Evolutionary conservation across 2,329 filamentous ascomycete species (phyloP).

Genomic region (Trichophaea hybrida): DNA sequence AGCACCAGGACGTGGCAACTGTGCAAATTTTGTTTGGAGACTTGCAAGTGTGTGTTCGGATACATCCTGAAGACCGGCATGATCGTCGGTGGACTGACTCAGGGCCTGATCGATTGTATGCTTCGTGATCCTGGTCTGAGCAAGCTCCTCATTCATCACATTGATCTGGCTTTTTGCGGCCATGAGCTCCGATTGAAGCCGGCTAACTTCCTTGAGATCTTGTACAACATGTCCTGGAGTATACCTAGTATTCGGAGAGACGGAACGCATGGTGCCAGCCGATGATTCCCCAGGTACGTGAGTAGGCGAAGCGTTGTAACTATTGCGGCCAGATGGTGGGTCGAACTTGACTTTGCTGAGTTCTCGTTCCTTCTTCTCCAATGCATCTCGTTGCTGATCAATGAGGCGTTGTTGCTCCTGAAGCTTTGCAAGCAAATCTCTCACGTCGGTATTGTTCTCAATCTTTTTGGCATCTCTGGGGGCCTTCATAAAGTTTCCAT

Average conservation of each 20-base stretch:
- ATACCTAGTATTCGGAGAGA: slow-evolving; percentile 32
- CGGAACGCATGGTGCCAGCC: slow-evolving; percentile 40
- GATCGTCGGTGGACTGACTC: slow-evolving; percentile 37
- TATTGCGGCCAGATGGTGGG: slow-evolving; percentile 27
- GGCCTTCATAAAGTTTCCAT: slow-evolving; percentile 36
- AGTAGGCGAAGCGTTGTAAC: slow-evolving; percentile 30
- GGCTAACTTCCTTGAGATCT: slow-evolving; percentile 41
- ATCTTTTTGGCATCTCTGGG: slow-evolving; percentile 27
- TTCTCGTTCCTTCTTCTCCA: slow-evolving; percentile 32
- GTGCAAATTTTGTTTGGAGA: slow-evolving; percentile 22
- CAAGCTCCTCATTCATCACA: slow-evolving; percentile 56
- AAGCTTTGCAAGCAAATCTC: slow-evolving; percentile 58
- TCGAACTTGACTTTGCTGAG: slow-evolving; percentile 16
- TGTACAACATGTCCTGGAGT: slow-evolving; percentile 44
- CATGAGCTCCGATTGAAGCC: slow-evolving; percentile 44
- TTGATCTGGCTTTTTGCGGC: slow-evolving; percentile 56
- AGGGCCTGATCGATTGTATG: slow-evolving; percentile 44
- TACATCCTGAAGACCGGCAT: slow-evolving; percentile 28
- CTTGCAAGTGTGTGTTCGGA: slow-evolving; percentile 21
- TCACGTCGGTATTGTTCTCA: slow-evolving; percentile 39
- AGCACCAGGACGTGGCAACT: slow-evolving; percentile 23
- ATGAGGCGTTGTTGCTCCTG: slow-evolving; percentile 54
- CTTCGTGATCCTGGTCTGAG: slow-evolving; percentile 47
- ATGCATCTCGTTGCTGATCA: slow-evolving; percentile 43
- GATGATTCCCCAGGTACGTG: slow-evolving; percentile 8